Conservation (phyloP, 345 rosid genomes). For the Syzygium oleosum region DNA sequence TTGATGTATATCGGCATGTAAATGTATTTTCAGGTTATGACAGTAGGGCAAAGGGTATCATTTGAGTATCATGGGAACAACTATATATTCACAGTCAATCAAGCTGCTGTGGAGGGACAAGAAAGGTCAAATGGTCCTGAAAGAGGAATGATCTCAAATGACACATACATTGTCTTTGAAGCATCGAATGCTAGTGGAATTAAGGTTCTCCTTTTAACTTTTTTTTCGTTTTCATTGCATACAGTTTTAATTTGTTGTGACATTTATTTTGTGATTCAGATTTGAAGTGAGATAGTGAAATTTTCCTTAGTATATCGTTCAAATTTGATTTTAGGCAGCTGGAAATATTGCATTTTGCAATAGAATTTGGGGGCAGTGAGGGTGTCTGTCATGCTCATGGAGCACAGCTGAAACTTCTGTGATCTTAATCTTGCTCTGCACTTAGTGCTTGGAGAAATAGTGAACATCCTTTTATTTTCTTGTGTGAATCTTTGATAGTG, state of each 20-base stretch:
- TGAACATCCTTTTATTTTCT: not conserved
- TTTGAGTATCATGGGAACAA: conserved; percentile 93
- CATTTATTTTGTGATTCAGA: not conserved
- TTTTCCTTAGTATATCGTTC: not conserved
- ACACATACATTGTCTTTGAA: conserved; percentile 84
- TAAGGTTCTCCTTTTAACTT: conserved; percentile 40
- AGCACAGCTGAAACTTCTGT: not conserved
- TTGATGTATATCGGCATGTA: not conserved
- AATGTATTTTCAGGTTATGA: conserved; percentile 61
- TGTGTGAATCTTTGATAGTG: not conserved
- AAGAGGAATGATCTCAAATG: conserved; percentile 73
- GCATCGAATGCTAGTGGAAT: conserved; percentile 85
- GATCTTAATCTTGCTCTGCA: not conserved
- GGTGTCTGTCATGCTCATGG: not conserved
- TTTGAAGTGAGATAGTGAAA: not conserved
- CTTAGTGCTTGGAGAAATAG: not conserved
- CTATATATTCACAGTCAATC: conserved; percentile 75
- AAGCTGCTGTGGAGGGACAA: conserved; percentile 66
- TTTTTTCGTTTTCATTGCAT: not conserved
- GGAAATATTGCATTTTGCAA: not conserved
- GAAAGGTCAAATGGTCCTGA: conserved; percentile 50
- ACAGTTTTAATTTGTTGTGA: not conserved
- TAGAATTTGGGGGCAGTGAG: not conserved
- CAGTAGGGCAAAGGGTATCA: conserved; percentile 75
- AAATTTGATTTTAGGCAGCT: not conserved